Evolutionary conservation across 306 rosid genomes (phyloP).

Genomic region (Sindora glabra): DNA sequence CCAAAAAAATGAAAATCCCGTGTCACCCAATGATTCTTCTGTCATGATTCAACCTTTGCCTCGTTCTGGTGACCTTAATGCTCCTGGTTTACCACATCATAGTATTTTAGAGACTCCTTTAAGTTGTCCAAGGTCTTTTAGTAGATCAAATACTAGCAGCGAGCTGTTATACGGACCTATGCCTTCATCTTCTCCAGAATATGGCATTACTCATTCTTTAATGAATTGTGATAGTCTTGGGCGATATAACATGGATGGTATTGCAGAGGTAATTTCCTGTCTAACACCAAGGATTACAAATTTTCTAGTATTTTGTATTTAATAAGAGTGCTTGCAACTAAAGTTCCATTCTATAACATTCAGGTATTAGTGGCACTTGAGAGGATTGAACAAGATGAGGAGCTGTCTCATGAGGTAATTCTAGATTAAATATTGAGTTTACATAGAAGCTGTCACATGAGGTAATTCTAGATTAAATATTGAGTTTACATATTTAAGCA

Average conservation of each 20-base stretch:
- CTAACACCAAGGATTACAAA: background rate
- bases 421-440: background rate
- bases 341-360: slow-evolving; percentile 2
- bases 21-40: slow-evolving; percentile 27
- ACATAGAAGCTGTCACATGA: slow-evolving; percentile 52
- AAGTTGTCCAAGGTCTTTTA: slow-evolving; percentile 33
- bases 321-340: background rate
- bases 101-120: slow-evolving; percentile 36
- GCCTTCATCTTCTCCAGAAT: slow-evolving; percentile 43
- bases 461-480: slow-evolving; percentile 36
- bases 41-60: slow-evolving; percentile 33
- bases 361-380: slow-evolving; percentile 86
- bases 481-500: background rate
- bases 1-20: slow-evolving; percentile 47
- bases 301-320: background rate
- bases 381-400: slow-evolving; percentile 95
- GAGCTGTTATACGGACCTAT: slow-evolving; percentile 38
- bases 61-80: slow-evolving; percentile 37
- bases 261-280: slow-evolving; percentile 66
- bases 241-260: slow-evolving; percentile 72
- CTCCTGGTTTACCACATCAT: slow-evolving; percentile 35
- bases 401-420: slow-evolving; percentile 82
- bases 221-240: slow-evolving; percentile 49
- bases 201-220: slow-evolving; percentile 45
- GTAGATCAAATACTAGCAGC: slow-evolving; percentile 42